Evolutionary conservation across 2,329 filamentous ascomycete genomes (phyloP), one percentile per base, ranked within the genome.

Genomic region (Davidsoniella virescens): DNA sequence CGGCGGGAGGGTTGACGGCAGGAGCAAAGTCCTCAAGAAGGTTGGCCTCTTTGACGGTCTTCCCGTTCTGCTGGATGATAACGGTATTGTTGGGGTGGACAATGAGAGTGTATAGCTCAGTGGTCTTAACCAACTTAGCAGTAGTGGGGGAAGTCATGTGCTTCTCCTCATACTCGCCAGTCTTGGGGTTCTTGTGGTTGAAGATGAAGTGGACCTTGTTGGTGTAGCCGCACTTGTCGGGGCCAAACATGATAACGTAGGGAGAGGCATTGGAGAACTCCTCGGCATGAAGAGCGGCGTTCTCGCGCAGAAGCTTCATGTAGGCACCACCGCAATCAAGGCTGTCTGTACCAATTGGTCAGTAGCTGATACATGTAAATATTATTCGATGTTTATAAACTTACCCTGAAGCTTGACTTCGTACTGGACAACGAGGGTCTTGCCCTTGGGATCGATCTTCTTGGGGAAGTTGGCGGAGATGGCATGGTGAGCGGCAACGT

Each of bases 151-250:
- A 76, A 64, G 77, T 80, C 56, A 98, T 77, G 71, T 98, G 92
- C 82, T 98, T 98, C 84, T 98, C 92, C 78, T 98, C 90, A 63
- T 98, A 98, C 70, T 95, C 87, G 72, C 90, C 90, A 44, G 87
- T 95, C 84, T 94, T 95, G 65, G 92, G 92, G 80, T 96, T 98
- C 85, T 96, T 98, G 84, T 98, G 92, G 71, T 93, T 92, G 80
- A 98, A 94, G 68, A 98, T 98, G 73, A 98, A 94, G 69, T 80
- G 76, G 49, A 93, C 85, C 83, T 96, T 96, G 82, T 98, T 98
- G 68, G 87, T 96, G 65, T 87, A 78, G 67, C 92, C 92, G 67
- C 92, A 98, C 82, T 96, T 96, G 75, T 98, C 92, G 60, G 92
- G 92, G 59, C 92, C 92, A 65, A 98, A 98, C 92, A 98, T 98